Evolutionary conservation across 148 eudicot species (phyloP), one percentile per base, ranked within the genome.

Genomic region (Vaccinium darrowii): DNA sequence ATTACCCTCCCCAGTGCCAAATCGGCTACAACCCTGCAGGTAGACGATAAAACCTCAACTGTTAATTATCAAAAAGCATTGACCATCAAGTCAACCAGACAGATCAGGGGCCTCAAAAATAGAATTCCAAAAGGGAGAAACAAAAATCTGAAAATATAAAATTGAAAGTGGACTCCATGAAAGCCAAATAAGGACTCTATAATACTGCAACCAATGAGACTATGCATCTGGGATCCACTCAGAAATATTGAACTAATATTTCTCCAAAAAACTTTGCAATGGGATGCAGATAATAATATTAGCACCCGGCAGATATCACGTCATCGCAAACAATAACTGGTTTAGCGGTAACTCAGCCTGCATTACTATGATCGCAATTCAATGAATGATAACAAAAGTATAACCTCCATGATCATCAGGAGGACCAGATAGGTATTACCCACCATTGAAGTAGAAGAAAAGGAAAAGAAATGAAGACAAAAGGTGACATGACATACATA

Each of bases 1-100:
- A 82, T 86, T 77, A 67, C 85, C 85, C 30, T 86, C 88, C 57
- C 58, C 79, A 1, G 79, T 74, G 7, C 88, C 88, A 67, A 8
- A 77, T 78, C 82, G 78, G 79, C 82, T 86, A 52, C 88, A 86
- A 86, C 85, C 82, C 88, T 86, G 85, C 85, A 82, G 21, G 1
- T 7, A 53, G 51, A 39, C 43, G 1, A 67, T 67, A 67, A 71
- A 43, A 33, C 27, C 7, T 27, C 8, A 11, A 73, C 54, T 10
- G 51, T 49, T 63, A 63, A 47, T 2, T 54, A 79, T 14, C 43
- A 79, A 54, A 54, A 7, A n/a, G 27, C 81, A 21, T 53, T 79
- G 49, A 25, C n/a, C 81, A 79, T 52, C n/a, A n/a, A 56, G 25
- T 7, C 52, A 49, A 21, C 81, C 43, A 78, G 62, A 78, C 81